A percentile compares a stretch with the other conserved stretches of the same genome.
Conservation (phyloP, 1,139 yeast species). For the Yamadazyma dushanensis region DNA sequence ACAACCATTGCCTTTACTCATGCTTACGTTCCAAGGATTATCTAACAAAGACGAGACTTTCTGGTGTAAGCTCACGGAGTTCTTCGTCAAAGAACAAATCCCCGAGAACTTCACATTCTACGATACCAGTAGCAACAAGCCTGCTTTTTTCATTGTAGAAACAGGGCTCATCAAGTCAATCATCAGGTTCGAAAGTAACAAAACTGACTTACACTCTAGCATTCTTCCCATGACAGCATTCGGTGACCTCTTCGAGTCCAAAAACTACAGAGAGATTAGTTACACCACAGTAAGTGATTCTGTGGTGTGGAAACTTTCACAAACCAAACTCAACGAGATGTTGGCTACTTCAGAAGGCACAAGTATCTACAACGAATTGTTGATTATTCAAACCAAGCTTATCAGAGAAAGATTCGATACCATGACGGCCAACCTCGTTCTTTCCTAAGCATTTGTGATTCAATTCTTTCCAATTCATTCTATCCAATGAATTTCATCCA, state of each 20-base stretch:
- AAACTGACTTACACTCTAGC: slow-evolving; percentile 67
- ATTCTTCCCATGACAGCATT: slow-evolving; percentile 88
- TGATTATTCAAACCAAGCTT: slow-evolving; percentile 63
- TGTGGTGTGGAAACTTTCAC: slow-evolving; percentile 70
- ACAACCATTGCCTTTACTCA: slow-evolving; percentile 67
- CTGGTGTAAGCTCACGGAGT: slow-evolving; percentile 61
- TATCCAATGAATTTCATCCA: neutral
- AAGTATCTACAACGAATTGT: slow-evolving; percentile 67
- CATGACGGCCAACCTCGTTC: slow-evolving; percentile 65
- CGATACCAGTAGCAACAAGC: slow-evolving; percentile 40
- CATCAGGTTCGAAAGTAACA: slow-evolving; percentile 51
- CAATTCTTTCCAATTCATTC: too few species aligned
- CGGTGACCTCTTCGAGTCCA: slow-evolving; percentile 59
- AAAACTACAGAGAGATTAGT: slow-evolving; percentile 40
- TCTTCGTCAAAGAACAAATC: slow-evolving; percentile 49
- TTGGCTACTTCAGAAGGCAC: slow-evolving; percentile 43
- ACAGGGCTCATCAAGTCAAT: slow-evolving; percentile 72
- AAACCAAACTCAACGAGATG: slow-evolving; percentile 44
- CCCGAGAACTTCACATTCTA: slow-evolving; percentile 53
- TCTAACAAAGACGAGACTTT: slow-evolving; percentile 60
- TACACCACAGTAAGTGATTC: slow-evolving; percentile 55
- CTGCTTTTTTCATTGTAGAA: slow-evolving; percentile 70
- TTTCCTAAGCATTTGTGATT: slow-evolving; percentile 31
- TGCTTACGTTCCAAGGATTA: slow-evolving; percentile 70
- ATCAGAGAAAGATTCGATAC: slow-evolving; percentile 74